Percentiles rank a stretch among this genome's conserved stretches.
Evolutionary conservation across 140 eudicot species (phyloP).

Genomic region (Ambrosia hybrid): DNA sequence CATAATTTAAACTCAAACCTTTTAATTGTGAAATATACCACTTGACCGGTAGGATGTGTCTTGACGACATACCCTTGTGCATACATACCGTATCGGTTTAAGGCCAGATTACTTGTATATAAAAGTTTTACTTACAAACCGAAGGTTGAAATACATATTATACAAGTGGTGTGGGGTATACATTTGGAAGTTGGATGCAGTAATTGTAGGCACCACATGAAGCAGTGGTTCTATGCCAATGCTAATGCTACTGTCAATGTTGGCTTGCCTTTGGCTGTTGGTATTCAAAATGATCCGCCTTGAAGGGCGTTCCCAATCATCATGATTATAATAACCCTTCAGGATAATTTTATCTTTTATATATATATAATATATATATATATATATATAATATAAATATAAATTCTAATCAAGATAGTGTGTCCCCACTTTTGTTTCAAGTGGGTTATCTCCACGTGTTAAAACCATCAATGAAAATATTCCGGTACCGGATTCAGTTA

Average conservation of each 20-base stretch:
- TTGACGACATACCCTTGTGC: too few species aligned
- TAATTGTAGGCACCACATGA: slow-evolving; percentile 36
- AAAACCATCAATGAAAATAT: slow-evolving; percentile 16
- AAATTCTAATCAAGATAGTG: neutral
- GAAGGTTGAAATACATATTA: neutral
- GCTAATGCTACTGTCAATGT: slow-evolving; percentile 21
- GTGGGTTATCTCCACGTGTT: slow-evolving; percentile 52
- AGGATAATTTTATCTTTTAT: slow-evolving; percentile 19
- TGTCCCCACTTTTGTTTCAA: slow-evolving; percentile 30
- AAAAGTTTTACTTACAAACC: too few species aligned
- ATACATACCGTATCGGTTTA: too few species aligned
- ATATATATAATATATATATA: neutral
- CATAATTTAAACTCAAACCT: too few species aligned
- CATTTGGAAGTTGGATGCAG: neutral
- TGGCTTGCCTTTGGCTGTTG: neutral
- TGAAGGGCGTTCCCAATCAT: slow-evolving; percentile 59
- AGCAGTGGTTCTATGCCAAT: slow-evolving; percentile 30
- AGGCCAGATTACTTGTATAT: too few species aligned
- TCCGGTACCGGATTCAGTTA: slow-evolving; percentile 33
- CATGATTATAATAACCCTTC: slow-evolving; percentile 32
- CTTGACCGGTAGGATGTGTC: too few species aligned
- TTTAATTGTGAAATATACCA: too few species aligned
- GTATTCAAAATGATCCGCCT: slow-evolving; percentile 56
- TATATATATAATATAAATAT: too few species aligned
- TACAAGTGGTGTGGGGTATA: neutral